phyloP scores from a whole-genome alignment of 768 basidiomycete genomes.

The Tylopilus rubrobrunneus region DNA sequence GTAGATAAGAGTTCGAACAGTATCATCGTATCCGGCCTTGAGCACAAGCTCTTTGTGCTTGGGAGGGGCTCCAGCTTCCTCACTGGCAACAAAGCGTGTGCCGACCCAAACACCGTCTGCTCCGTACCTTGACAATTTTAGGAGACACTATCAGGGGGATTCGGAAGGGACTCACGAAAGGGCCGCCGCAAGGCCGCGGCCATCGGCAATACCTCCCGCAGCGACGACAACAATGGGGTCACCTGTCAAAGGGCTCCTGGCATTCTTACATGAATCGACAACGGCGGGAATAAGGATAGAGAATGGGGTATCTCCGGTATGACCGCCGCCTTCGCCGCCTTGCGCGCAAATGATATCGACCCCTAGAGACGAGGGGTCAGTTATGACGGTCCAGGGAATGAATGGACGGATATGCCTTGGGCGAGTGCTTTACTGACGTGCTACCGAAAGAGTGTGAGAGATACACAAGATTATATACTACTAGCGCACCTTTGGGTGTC shows the following conservation, averaged over 20 bases:
- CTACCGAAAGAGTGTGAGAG: constrained; percentile 30
- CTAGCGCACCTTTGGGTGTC: constrained; percentile 68
- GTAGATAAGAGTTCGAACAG: constrained; percentile 66
- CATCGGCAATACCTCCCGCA: constrained; percentile 82
- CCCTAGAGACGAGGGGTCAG: constrained; percentile 35
- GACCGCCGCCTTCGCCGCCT: constrained; percentile 85
- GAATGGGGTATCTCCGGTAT: constrained; percentile 80
- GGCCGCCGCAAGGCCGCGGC: constrained; percentile 73
- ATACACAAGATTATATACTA: background rate
- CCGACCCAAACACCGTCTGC: constrained; percentile 87
- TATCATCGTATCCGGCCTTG: constrained; percentile 73
- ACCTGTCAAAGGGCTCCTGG: constrained; percentile 74
- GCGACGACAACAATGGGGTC: constrained; percentile 75
- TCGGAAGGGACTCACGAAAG: constrained; percentile 45
- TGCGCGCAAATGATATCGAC: constrained; percentile 90
- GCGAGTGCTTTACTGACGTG: constrained; percentile 74
- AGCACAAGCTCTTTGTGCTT: constrained; percentile 67
- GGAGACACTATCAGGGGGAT: background rate
- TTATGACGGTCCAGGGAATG: background rate
- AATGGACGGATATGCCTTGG: constrained; percentile 41
- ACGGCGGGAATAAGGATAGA: constrained; percentile 79
- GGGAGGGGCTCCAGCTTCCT: constrained; percentile 74
- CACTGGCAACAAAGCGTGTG: constrained; percentile 80
- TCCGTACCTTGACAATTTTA: constrained; percentile 53
- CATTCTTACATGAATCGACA: constrained; percentile 70